Evolutionary conservation across 2,329 filamentous ascomycete genomes (phyloP), one percentile per base, ranked within the genome.

Genomic region (Hypoxylon sp.): DNA sequence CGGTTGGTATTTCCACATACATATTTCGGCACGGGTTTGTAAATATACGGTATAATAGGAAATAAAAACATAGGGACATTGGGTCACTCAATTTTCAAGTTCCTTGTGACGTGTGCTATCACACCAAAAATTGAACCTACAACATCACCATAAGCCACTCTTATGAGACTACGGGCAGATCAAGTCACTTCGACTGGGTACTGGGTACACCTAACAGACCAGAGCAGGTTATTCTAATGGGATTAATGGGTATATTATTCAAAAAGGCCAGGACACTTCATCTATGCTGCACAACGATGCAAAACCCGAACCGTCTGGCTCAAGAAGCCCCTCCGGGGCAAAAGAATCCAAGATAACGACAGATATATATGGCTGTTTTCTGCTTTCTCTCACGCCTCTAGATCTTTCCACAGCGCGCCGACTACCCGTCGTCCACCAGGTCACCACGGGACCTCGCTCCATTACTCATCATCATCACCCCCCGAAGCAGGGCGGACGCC

Each of bases 211-310:
- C 13, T 13, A 27, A 13, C 40, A 10, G 23, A 21, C 26, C 17
- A 48, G 40, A 17, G 24, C 10, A 41, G 10, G 4, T n/a, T 27
- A 4, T 49, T 60, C 59, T 62, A 56, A 41, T 58, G 55, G 56
- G 53, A 64, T 63, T 55, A 67, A 66, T 61, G 63, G 66, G 63
- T 69, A 69, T 69, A 69, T 69, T 69, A 69, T 53, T 58, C 58
- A 55, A 67, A 50, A 40, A 55, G 63, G 42, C 24, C 41, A 48
- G 51, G 57, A 27, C 45, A 54, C 38, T 26, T 64, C 64, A 63
- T 64, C 65, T 62, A 64, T 62, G 56, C 24, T 48, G 59, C 49
- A 55, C 59, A 55, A 55, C 50, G 53, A 62, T 61, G 57, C 57
- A 58, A 62, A 60, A 62, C 54, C 50, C 56, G 54, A 58, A 55